Evolutionary conservation across 2,329 filamentous ascomycete species (phyloP), one percentile per base, ranked within the genome.

Genomic region (Epichloe festucae): DNA sequence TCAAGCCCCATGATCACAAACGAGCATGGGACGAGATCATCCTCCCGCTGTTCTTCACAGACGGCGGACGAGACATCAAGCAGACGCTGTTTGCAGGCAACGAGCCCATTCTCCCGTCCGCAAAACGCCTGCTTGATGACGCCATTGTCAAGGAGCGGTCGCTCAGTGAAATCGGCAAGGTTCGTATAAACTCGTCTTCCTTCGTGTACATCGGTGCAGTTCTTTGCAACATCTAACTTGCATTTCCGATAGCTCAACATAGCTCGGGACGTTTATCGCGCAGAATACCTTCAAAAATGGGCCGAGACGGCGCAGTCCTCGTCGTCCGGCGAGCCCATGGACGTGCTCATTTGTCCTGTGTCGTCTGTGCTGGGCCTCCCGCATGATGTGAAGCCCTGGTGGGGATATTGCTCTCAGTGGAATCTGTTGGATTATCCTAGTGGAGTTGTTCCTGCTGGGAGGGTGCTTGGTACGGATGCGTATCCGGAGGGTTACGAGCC

Each of bases 331-430:
- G 62, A 43, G 72, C 53, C 51, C 40, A 55, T 83, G 8, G 82
- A 87, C 61, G 77, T 81, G 0, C 75, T 86, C 36, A 67, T 86
- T 1, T 81, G 76, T 51, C 82, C 82, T 0, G 75, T 71, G 0
- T 76, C 74, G 0, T 77, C 79, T 2, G n/a, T 76, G 72, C 65
- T 75, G 54, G 71, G 64, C 58, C 52, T 67, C 53, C 55, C 80
- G 55, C 63, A 78, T 56, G 65, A 66, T 4, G 57, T 63, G 10
- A 65, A 62, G 3, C 61, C 63, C 59, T 84, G 61, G 70, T 87
- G 81, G 81, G 75, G 74, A 1, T 87, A 87, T 57, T 84, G 81
- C 0, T 68, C 74, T 0, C 75, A 81, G 54, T 87, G 82, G 81
- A 87, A 87, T 60, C 58, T 86, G 42, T 72, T 87, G 1, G 82